phyloP scores from a whole-genome alignment of 352 stramenopile species.

The Lagenidium giganteum region DNA sequence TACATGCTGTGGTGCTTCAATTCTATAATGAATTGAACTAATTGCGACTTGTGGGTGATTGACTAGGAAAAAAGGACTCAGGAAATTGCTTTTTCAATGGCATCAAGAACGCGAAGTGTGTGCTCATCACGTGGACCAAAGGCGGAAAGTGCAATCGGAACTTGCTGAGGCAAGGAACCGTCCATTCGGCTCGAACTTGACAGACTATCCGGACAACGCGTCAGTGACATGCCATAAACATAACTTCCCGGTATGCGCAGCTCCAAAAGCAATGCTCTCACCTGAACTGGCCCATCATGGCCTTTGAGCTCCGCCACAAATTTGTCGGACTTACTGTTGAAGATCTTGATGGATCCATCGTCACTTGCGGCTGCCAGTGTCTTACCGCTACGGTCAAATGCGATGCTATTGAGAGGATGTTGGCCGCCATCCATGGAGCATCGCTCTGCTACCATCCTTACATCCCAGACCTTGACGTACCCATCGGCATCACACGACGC shows the following conservation, averaged over 20 bases:
- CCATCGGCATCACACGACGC: constrained; percentile 92
- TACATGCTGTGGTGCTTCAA: too few species aligned
- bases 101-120: too few species aligned
- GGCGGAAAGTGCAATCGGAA: constrained; percentile 92
- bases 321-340: constrained; percentile 71
- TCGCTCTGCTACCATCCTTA: constrained; percentile 92
- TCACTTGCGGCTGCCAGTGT: constrained; percentile 84
- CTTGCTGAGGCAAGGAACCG: constrained; percentile 88
- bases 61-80: too few species aligned
- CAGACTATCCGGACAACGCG: constrained; percentile 53
- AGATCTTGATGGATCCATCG: constrained; percentile 88
- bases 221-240: not conserved
- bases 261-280: constrained; percentile 12
- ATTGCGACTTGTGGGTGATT: too few species aligned
- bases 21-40: too few species aligned
- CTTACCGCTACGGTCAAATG: constrained; percentile 87
- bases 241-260: not conserved
- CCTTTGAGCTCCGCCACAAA: constrained; percentile 77
- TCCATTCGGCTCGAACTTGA: constrained; percentile 87
- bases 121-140: constrained; percentile 80
- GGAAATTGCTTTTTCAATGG: too few species aligned
- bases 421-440: constrained; percentile 80
- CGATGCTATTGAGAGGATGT: constrained; percentile 88
- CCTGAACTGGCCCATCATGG: constrained; percentile 93
- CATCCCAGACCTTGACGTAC: constrained; percentile 94